Percentiles rank a stretch among this genome's conserved stretches.
Evolutionary conservation across 352 stramenopile species (phyloP).

Genomic region (Thalassiosira livingstoniorum): DNA sequence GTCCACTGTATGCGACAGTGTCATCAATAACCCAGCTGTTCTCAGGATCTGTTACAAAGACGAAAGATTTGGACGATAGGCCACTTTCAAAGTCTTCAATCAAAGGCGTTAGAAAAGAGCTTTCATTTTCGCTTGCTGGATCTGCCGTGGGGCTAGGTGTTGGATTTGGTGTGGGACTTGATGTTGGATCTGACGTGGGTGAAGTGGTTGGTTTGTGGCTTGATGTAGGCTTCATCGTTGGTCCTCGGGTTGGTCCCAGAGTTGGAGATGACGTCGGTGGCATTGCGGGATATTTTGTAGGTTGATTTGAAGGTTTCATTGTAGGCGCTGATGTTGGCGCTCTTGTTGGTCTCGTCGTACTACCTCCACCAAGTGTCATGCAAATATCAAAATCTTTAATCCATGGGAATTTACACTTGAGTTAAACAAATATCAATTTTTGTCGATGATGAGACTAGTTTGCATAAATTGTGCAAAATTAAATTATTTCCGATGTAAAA

Average conservation of each 20-base stretch:
- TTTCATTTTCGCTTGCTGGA: too few relatives aligned
- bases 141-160: too few relatives aligned
- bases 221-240: too few relatives aligned
- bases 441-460: too few relatives aligned
- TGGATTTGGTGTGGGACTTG: neutral
- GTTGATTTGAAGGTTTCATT: neutral
- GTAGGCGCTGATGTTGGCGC: neutral
- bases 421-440: too few relatives aligned
- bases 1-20: conserved; percentile 4
- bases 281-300: conserved; percentile 1
- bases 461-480: too few relatives aligned
- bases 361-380: neutral
- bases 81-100: conserved; percentile 37
- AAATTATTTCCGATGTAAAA: too few relatives aligned
- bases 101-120: too few relatives aligned
- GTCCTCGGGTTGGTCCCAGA: too few relatives aligned
- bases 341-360: neutral
- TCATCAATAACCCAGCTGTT: conserved; percentile 17
- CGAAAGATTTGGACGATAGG: conserved; percentile 10
- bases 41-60: neutral
- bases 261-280: neutral
- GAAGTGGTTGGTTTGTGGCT: neutral
- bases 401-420: conserved; percentile 27
- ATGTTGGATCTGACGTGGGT: neutral
- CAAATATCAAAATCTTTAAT: neutral